Base-by-base conservation (phyloP, 1,284 basidiomycete genomes). In the Meira miltonrushii region DNA sequence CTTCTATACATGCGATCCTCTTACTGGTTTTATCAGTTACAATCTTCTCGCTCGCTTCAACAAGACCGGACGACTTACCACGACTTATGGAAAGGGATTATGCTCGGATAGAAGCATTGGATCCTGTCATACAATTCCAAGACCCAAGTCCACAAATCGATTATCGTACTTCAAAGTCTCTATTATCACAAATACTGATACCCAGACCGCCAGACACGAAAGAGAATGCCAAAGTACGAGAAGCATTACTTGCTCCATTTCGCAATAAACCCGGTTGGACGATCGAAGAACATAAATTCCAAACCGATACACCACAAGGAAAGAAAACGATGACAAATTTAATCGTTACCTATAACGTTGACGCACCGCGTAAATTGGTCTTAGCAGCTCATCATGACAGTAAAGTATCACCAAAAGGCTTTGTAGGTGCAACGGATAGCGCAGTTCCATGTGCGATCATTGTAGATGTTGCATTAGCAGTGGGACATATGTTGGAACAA, bases 341-440 rank as follows among this genome's bases (percentile, higher is more conserved):
- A 51, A 86, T 98, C 66, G 90, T 92, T 41, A 98, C 95, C 13
- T 71, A 72, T 55, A 94, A 96, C 76, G 88, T 96, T 71, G 87
- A 88, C 4, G 80, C 82, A n/a, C 91, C 94, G 0, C 81, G 88
- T 1, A 87, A 88, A 68, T 82, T 99, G 25, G 83, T 94, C n/a
- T 79, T 99, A 8, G 83, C 93, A 1, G 95, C 94, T 4, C 95
- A 99, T 78, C 92, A 90, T 71, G 95, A 99, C 79, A 92, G 88
- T 79, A 98, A 98, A 80, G 95, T 85, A 80, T 94, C 89, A 69
- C 41, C 41, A 21, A 55, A 23, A 17, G 58, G 54, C 70, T 99
- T 99, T 77, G 82, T 99, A 68, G 95, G 95, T 25, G 95, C 95
- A 9, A 98, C 92, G 5, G 95, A 99, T 79, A 96, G 92, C 7